phyloP scores from a whole-genome alignment of 225 moss, liverwort and hornwort genomes.

The Bryum argenteum region DNA sequence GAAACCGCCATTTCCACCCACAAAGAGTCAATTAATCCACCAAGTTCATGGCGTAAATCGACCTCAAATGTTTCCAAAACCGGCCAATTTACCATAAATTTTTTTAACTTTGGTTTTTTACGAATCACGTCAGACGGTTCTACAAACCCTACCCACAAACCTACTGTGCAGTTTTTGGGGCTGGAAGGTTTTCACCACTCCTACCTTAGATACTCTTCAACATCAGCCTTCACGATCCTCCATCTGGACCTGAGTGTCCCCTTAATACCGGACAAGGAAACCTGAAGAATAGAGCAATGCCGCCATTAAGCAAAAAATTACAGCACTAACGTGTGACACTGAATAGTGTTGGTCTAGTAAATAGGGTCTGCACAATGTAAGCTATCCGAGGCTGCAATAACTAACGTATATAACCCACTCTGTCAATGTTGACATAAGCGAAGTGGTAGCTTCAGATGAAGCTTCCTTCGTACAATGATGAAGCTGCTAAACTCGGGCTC shows the following conservation, averaged over 20 bases:
- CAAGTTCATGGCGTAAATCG: too few relatives aligned
- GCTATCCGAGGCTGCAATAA: not conserved
- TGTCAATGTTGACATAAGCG: not conserved
- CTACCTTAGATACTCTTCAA: constrained; percentile 76
- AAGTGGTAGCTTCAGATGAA: not conserved
- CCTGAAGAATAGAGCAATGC: constrained; percentile 37
- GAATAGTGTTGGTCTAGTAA: not conserved
- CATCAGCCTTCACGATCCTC: constrained; percentile 88
- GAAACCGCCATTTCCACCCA: too few relatives aligned
- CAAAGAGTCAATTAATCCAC: too few relatives aligned
- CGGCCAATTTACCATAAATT: too few relatives aligned
- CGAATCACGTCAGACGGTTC: too few relatives aligned
- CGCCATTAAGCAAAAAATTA: constrained; percentile 1
- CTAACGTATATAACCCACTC: not conserved
- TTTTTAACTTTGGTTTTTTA: too few relatives aligned
- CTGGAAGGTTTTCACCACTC: too few relatives aligned
- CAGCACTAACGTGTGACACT: not conserved
- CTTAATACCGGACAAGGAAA: constrained; percentile 73
- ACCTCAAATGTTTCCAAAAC: too few relatives aligned
- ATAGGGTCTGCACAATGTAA: constrained; percentile 1
- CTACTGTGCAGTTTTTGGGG: too few relatives aligned
- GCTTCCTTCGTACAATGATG: not conserved
- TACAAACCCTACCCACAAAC: constrained; percentile 48
- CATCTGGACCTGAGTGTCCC: constrained; percentile 95
- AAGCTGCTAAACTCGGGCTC: not conserved